phyloP scores from a whole-genome alignment of 768 basidiomycete species.

The Lentinula raphanica region DNA sequence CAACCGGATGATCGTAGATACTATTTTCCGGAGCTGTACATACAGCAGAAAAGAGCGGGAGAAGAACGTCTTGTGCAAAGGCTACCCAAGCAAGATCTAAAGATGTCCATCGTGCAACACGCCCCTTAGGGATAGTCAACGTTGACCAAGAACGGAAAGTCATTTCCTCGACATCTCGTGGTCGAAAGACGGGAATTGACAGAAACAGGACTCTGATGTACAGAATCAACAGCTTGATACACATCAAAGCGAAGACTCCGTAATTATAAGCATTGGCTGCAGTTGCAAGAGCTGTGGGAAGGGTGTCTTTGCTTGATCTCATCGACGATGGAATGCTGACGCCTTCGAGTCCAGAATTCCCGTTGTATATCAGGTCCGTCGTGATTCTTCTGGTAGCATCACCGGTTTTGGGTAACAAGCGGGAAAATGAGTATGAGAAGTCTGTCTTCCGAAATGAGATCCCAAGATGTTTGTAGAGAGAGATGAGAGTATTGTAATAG shows the following conservation, averaged over 20 bases:
- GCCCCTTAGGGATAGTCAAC: slow-evolving; percentile 33
- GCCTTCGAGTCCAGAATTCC: slow-evolving; percentile 48
- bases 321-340: slow-evolving; percentile 45
- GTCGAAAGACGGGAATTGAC: slow-evolving; percentile 38
- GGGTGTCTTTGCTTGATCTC: slow-evolving; percentile 14
- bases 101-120: slow-evolving; percentile 35
- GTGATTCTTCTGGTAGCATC: slow-evolving; percentile 23
- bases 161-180: slow-evolving; percentile 22
- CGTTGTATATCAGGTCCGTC: slow-evolving; percentile 62
- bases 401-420: slow-evolving; percentile 25
- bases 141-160: slow-evolving; percentile 48
- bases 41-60: slow-evolving; percentile 69
- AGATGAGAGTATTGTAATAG: slow-evolving; percentile 68
- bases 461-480: slow-evolving; percentile 57
- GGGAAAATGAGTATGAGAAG: slow-evolving; percentile 72
- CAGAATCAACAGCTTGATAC: slow-evolving; percentile 38
- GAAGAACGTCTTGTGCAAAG: slow-evolving; percentile 49
- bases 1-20: slow-evolving; percentile 53
- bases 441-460: slow-evolving; percentile 50
- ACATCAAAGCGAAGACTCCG: slow-evolving; percentile 36
- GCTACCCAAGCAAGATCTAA: slow-evolving; percentile 46
- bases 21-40: slow-evolving; percentile 59
- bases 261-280: slow-evolving; percentile 22
- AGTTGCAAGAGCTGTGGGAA: slow-evolving; percentile 12
- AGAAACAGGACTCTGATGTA: slow-evolving; percentile 39